Base-by-base conservation (phyloP, 495 filamentous ascomycete genomes). In the Trichocladium antarcticum region DNA sequence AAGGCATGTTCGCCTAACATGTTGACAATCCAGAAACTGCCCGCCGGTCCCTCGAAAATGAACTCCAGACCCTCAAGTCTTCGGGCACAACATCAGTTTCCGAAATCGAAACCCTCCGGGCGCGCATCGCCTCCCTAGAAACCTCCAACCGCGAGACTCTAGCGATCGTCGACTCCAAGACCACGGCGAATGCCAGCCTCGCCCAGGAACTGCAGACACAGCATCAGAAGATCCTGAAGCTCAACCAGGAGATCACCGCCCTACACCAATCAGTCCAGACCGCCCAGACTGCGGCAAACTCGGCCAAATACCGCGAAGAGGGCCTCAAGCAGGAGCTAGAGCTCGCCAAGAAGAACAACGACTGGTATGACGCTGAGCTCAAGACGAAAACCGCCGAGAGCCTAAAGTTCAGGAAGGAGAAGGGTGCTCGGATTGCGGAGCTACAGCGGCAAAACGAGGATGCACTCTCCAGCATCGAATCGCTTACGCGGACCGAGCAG, bases 371-470 rank as follows among this genome's bases (percentile, higher is more conserved):
- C 50, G 77, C 72, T 19, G 93, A 97, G 64, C 71, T 97, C 19
- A 89, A 93, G 68, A 89, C 86, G 0, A 94, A 94, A 64, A 79
- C 71, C 37, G 77, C 78, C 28, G 93, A 97, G 57, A 78, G 85
- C 38, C 75, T 87, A 49, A 95, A 89, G 54, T 93, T 84, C 71
- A 80, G 93, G 47, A 97, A 95, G 57, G 92, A 99, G 62, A 97
- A 96, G 73, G 81, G 81, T 55, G 78, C 85, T 0, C 81, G 85
- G 16, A 84, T 96, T 55, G 71, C 87, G 10, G 84, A 90, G 58
- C 78, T 99, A 24, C 86, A 96, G 61, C 84, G 87, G 14, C 77
- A 83, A 42, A 85, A 89, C 54, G 90, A 96, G 47, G 90, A 97
- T 54, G 78, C 83, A 21, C 80, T 72, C 51, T 79, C 81, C 8